A percentile compares a stretch with the other conserved stretches of the same genome.
Conservation (phyloP, 2,329 filamentous ascomycete species). For the Tolypocladium ophioglossoides region DNA sequence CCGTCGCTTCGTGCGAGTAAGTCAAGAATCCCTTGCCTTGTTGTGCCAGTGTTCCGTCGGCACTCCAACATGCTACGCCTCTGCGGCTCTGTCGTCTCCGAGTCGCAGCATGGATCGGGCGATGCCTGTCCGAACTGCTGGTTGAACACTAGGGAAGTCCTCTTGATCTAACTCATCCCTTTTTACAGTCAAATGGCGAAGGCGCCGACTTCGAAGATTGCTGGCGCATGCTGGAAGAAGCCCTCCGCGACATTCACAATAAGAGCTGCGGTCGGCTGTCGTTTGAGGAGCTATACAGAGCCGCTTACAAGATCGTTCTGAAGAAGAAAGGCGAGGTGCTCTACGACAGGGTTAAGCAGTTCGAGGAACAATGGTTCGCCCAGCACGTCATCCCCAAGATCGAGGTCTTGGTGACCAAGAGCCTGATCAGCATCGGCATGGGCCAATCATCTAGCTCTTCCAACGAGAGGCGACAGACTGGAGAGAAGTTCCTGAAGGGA, state of each 20-base stretch:
- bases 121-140: background rate
- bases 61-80: background rate
- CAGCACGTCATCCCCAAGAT: slow-evolving; percentile 63
- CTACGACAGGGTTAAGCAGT: slow-evolving; percentile 68
- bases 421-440: slow-evolving; percentile 50
- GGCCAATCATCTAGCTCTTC: slow-evolving; percentile 51
- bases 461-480: slow-evolving; percentile 68
- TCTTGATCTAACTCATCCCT: slow-evolving; percentile 11
- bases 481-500: slow-evolving; percentile 71
- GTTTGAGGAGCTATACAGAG: slow-evolving; percentile 91
- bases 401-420: slow-evolving; percentile 57
- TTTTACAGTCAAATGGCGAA: slow-evolving; percentile 29
- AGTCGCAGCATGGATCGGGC: background rate
- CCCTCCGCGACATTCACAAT: slow-evolving; percentile 79
- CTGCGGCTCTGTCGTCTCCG: background rate
- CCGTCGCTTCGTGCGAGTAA: slow-evolving; percentile 31
- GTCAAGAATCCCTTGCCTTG: slow-evolving; percentile 9
- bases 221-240: slow-evolving; percentile 68
- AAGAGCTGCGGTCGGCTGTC: slow-evolving; percentile 84
- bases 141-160: background rate
- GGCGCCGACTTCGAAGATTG: slow-evolving; percentile 73
- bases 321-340: slow-evolving; percentile 75
- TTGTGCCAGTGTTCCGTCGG: background rate
- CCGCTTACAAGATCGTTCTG: slow-evolving; percentile 86
- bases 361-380: slow-evolving; percentile 74